Evolutionary conservation across 768 basidiomycete genomes (phyloP).

Genomic region (Mycena epipterygia): DNA sequence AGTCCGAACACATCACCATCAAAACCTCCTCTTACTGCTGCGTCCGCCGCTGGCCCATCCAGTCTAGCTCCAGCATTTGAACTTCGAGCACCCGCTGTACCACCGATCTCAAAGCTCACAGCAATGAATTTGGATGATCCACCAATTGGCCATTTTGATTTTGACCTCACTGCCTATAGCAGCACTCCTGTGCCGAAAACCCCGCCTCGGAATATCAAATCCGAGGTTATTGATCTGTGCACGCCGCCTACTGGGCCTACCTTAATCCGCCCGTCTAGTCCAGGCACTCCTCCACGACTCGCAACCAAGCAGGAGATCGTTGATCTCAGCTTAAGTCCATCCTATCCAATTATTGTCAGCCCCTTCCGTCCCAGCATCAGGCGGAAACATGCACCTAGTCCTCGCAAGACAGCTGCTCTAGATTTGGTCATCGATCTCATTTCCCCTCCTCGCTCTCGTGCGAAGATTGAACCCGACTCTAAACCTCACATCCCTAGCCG

Average conservation of each 20-base stretch:
- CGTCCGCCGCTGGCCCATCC: no score
- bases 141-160: background rate
- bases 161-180: background rate
- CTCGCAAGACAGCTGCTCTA: background rate
- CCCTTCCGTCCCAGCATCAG: background rate
- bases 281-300: constrained; percentile 1
- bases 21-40: background rate
- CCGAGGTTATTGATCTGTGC: background rate
- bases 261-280: background rate
- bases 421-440: background rate
- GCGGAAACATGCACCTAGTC: background rate
- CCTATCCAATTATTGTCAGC: background rate
- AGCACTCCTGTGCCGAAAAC: background rate
- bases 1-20: background rate
- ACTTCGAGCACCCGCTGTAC: background rate
- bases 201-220: background rate
- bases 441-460: background rate
- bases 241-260: background rate
- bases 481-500: background rate
- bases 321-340: background rate
- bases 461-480: background rate
- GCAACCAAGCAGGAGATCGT: constrained; percentile 3
- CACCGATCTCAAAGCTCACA: background rate
- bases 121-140: background rate
- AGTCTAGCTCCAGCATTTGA: background rate